Percentiles rank a stretch among this genome's conserved stretches.
These are phyloP conservation scores for Plantago rigida DNA, from an alignment of 305 asterid species.

Conservation along the genomic window DNA sequence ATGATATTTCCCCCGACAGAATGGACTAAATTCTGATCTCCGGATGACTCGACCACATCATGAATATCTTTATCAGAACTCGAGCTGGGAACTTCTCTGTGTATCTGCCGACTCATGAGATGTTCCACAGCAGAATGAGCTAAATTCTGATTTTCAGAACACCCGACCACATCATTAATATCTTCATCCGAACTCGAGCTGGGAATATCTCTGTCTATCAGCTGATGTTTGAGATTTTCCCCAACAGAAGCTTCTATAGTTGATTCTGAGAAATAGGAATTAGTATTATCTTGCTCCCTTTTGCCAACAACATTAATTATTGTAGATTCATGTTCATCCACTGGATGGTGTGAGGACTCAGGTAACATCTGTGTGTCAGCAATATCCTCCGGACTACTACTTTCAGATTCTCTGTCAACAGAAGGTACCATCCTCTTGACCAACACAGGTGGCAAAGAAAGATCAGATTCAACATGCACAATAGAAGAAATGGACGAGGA, in stretches of 20 bases:
- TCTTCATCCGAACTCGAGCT: conserved; percentile 14
- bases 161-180: conserved; percentile 18
- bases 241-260: conserved; percentile 22
- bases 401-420: conserved; percentile 35
- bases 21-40: not conserved
- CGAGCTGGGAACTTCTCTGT: not conserved
- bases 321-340: conserved; percentile 24
- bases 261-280: conserved; percentile 17
- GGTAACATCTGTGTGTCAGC: conserved; percentile 22
- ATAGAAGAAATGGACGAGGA: conserved; percentile 48
- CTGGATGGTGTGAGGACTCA: conserved; percentile 13
- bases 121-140: not conserved
- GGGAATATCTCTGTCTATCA: conserved; percentile 20
- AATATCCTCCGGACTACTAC: conserved; percentile 19
- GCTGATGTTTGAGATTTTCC: conserved; percentile 15
- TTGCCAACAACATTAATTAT: conserved; percentile 15
- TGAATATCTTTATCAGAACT: conserved; percentile 5
- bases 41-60: not conserved
- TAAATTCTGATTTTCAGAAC: conserved; percentile 23
- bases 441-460: conserved; percentile 29
- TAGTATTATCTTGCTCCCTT: conserved; percentile 18
- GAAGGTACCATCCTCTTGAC: conserved; percentile 40
- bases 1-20: conserved; percentile 14
- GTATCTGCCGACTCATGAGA: not conserved
- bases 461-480: conserved; percentile 42